Evolutionary conservation across 805 yeast genomes (phyloP).

Genomic region (Komagataella mondaviorum): DNA sequence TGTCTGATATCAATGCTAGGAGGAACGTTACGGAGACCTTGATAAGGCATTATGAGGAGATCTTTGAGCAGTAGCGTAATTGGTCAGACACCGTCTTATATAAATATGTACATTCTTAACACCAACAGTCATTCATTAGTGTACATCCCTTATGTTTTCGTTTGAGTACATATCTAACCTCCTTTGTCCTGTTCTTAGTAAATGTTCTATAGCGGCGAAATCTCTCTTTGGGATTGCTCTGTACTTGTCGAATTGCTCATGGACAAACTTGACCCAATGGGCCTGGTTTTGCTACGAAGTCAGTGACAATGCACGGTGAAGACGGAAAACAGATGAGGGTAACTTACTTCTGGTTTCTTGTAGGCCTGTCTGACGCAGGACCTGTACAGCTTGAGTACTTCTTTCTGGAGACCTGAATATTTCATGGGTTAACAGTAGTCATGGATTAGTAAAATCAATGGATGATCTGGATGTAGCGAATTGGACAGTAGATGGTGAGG

Average conservation of each 20-base stretch:
- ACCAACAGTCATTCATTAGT: slow-evolving; percentile 8
- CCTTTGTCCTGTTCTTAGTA: slow-evolving; percentile 63
- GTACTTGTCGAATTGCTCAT: slow-evolving; percentile 49
- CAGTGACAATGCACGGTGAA: not conserved
- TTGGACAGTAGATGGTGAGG: not conserved
- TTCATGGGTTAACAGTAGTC: not conserved
- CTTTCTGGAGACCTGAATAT: slow-evolving; percentile 34
- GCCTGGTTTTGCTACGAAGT: slow-evolving; percentile 12
- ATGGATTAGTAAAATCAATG: not conserved
- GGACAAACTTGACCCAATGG: slow-evolving; percentile 19
- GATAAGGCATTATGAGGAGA: slow-evolving; percentile 28
- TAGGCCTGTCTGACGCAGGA: slow-evolving; percentile 29
- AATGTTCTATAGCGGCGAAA: slow-evolving; percentile 75
- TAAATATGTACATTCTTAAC: not conserved
- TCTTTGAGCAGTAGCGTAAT: slow-evolving; percentile 15
- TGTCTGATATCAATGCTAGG: slow-evolving; percentile 71
- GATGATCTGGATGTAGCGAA: not conserved
- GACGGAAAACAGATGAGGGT: not conserved
- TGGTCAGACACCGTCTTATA: not conserved
- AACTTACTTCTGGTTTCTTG: slow-evolving; percentile 28
- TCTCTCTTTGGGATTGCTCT: slow-evolving; percentile 55
- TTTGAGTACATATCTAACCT: slow-evolving; percentile 60
- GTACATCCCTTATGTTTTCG: slow-evolving; percentile 60
- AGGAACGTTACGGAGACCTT: slow-evolving; percentile 70
- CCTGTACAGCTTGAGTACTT: slow-evolving; percentile 36